Evolutionary conservation across 164 flowering plant species (phyloP), one percentile per base, ranked within the genome.

Genomic region (Aristolochia fimbriata): DNA sequence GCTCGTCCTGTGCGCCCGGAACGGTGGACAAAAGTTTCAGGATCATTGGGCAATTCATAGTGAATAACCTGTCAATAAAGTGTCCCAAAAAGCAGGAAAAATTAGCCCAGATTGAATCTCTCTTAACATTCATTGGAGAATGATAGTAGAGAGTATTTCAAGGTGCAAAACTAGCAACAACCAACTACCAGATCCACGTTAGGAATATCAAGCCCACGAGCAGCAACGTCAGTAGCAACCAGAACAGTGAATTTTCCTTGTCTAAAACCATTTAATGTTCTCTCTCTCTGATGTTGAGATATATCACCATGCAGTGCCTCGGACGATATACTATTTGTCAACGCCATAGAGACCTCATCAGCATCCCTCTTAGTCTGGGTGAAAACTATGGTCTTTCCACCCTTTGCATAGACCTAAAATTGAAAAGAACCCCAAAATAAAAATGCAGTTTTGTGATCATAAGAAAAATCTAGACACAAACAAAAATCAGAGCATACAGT

Each of bases 1-100:
- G 99, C 99, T 68, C 97, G 96, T 31, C 99, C 99, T 58, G 99
- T 94, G 22, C 99, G 92, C 33, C 99, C 99, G 70, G 99, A 94
- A 15, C 99, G 97, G 69, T 94, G 99, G 64, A 94, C 99, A 77
- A 94, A 94, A 31, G 99, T 91, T 66, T 94, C 99, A 62, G 99
- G 78, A 79, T 90, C 99, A 75, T 90, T 94, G 24, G 99, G 99
- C 62, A 94, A 77, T 62, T 94, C 99, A 80, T 90, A 90, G 63
- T 94, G 99, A 69, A 94, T 88, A 63, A 94, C 49, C 99, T 93
- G 78, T 55, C 77, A 37, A 62, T 6, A 37, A 37, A 37, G 10
- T 37, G 43, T 10, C 10, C 43, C 43, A 7, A 37, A n/a, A 64
- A 57, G 30, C 48, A n/a, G 20, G 50, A 60, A 16, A 11, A 15